Conservation (phyloP, 1,139 yeast genomes). For the Hyphopichia burtonii region DNA sequence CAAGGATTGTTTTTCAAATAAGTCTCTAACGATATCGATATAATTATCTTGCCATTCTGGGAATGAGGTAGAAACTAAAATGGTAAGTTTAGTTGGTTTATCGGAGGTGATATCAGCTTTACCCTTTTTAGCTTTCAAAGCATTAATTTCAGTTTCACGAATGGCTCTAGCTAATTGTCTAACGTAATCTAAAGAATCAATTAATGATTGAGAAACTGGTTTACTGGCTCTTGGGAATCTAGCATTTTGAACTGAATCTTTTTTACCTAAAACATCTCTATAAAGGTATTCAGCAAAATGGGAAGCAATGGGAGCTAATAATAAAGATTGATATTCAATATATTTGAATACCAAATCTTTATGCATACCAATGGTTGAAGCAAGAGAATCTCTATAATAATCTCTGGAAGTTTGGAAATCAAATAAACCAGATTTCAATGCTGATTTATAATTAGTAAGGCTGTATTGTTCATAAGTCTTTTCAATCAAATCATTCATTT, state of each 20-base stretch:
- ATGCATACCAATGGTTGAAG: conserved; percentile 69
- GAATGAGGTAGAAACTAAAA: conserved; percentile 77
- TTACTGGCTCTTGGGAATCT: conserved; percentile 72
- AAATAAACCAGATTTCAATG: conserved; percentile 85
- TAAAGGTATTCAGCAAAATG: conserved; percentile 91
- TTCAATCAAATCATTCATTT: conserved; percentile 80
- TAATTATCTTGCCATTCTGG: conserved; percentile 96
- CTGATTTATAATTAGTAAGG: conserved; percentile 79
- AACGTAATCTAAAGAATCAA: conserved; percentile 74
- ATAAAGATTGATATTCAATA: conserved; percentile 79
- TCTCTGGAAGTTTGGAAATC: conserved; percentile 96
- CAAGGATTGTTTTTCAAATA: conserved; percentile 63
- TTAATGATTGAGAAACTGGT: conserved; percentile 59
- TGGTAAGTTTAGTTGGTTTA: conserved; percentile 68
- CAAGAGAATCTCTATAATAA: conserved; percentile 83
- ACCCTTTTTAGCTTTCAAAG: conserved; percentile 88
- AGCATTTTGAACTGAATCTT: conserved; percentile 67
- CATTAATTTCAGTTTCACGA: conserved; percentile 90
- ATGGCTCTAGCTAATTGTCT: conserved; percentile 76
- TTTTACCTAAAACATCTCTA: conserved; percentile 70
- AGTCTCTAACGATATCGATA: conserved; percentile 77
- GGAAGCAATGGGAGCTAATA: conserved; percentile 92
- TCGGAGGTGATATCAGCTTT: conserved; percentile 69
- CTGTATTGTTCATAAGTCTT: conserved; percentile 69
- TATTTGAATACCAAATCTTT: conserved; percentile 75